Percentiles rank a stretch among this genome's conserved stretches.
These are phyloP conservation scores for Narthecium ossifragum DNA, from an alignment of 106 monocot species.

Conservation along the genomic window DNA sequence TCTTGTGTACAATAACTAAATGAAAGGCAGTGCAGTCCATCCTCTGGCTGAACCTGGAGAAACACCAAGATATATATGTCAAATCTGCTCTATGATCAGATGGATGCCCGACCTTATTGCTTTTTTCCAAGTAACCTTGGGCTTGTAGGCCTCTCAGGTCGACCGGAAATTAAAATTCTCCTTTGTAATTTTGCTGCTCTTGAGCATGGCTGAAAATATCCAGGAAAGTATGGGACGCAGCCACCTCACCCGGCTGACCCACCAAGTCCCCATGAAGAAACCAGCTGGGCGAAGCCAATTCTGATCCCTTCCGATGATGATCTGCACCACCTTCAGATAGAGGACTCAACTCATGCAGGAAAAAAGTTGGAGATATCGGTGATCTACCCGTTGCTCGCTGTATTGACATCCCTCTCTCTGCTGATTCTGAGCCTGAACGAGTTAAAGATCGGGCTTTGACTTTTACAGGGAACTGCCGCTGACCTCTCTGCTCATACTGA, in stretches of 20 bases:
- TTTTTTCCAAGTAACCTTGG: no score
- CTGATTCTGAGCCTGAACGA: constrained; percentile 4
- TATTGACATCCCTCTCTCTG: neutral
- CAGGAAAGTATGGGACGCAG: neutral
- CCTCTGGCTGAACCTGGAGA: no score
- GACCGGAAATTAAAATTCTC: no score
- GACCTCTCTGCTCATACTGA: neutral
- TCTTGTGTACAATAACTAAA: no score
- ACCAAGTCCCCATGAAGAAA: constrained; percentile 2
- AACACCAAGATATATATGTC: no score
- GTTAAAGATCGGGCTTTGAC: constrained; percentile 30
- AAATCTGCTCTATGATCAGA: no score
- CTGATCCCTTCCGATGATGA: neutral
- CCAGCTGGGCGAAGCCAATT: constrained; percentile 2
- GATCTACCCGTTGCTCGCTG: neutral
- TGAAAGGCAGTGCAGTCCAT: no score
- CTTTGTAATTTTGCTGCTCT: no score
- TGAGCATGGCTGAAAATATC: neutral
- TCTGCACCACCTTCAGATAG: neutral
- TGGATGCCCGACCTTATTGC: no score
- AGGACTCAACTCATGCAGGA: constrained; percentile 9
- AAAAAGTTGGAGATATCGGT: neutral
- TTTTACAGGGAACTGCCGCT: constrained; percentile 12
- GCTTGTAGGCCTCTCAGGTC: no score
- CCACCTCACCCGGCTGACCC: neutral